Conservation (phyloP, 1,139 yeast species). For the Zygoascus meyerae region DNA sequence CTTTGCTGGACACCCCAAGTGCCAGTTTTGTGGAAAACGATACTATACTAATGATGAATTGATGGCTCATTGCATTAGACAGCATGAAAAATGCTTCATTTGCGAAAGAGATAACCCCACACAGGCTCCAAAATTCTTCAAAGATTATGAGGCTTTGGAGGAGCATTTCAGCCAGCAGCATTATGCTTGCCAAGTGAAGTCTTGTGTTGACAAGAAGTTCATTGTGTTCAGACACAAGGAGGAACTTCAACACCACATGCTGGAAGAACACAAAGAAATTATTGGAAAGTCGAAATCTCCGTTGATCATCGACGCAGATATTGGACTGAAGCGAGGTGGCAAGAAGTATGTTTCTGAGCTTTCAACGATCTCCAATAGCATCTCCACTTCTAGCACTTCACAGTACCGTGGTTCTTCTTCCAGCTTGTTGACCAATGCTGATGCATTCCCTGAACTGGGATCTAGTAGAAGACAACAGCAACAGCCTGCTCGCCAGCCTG, state of each 20-base stretch:
- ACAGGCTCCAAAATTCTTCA: constrained; percentile 67
- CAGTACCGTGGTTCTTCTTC: constrained; percentile 19
- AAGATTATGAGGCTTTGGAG: constrained; percentile 66
- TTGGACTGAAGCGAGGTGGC: constrained; percentile 17
- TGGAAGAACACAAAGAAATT: constrained; percentile 69
- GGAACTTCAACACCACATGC: constrained; percentile 83
- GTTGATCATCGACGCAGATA: constrained; percentile 27
- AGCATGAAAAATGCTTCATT: constrained; percentile 83
- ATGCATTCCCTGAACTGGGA: constrained; percentile 28
- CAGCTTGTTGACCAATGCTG: constrained; percentile 16
- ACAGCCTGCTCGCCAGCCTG: constrained; percentile 14
- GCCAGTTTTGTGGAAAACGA: constrained; percentile 71
- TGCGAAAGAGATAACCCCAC: constrained; percentile 65
- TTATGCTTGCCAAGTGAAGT: constrained; percentile 69
- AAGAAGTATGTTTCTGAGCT: constrained; percentile 60
- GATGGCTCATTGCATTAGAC: constrained; percentile 71
- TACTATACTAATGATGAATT: constrained; percentile 90
- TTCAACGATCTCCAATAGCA: constrained; percentile 40
- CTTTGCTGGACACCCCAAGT: constrained; percentile 83
- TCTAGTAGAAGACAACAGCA: constrained; percentile 9
- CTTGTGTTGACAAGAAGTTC: constrained; percentile 84
- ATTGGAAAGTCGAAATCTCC: constrained; percentile 30
- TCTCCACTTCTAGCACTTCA: constrained; percentile 13
- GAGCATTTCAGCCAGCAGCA: constrained; percentile 70
- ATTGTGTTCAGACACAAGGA: constrained; percentile 86